A percentile compares a stretch with the other conserved stretches of the same genome.
These are phyloP conservation scores for Alloascoidea africana DNA, from an alignment of 805 yeast genomes.

Conservation along the genomic window DNA sequence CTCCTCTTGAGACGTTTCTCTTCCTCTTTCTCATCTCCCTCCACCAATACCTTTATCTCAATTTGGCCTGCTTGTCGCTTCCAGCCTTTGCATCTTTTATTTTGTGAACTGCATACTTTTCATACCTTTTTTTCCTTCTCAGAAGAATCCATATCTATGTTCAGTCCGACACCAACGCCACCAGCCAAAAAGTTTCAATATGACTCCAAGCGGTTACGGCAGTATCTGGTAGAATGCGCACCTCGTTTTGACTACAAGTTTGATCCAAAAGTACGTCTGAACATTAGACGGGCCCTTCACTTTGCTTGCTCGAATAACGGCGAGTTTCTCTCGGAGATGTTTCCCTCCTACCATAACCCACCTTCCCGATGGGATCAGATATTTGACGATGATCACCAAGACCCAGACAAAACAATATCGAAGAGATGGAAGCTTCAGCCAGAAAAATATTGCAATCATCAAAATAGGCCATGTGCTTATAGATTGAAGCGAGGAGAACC, in stretches of 20 bases:
- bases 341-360: neutral
- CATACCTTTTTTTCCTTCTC: no score
- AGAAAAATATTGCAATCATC: constrained; percentile 22
- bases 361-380: neutral
- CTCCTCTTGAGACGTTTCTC: no score
- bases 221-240: neutral
- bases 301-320: constrained; percentile 8
- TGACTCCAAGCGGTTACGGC: neutral
- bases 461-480: constrained; percentile 58
- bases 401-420: neutral
- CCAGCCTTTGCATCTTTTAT: no score
- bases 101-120: no score
- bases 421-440: neutral
- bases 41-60: no score
- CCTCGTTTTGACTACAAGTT: neutral
- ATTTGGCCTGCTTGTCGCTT: no score
- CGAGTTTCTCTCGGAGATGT: no score
- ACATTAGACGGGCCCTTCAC: constrained; percentile 18
- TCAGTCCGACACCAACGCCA: no score
- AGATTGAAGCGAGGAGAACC: constrained; percentile 70
- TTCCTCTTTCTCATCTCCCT: no score
- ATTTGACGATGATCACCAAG: neutral
- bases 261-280: neutral
- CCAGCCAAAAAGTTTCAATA: no score
- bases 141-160: no score